Base-by-base conservation (phyloP, 139 green algal species). In the Trebouxia sp. region DNA sequence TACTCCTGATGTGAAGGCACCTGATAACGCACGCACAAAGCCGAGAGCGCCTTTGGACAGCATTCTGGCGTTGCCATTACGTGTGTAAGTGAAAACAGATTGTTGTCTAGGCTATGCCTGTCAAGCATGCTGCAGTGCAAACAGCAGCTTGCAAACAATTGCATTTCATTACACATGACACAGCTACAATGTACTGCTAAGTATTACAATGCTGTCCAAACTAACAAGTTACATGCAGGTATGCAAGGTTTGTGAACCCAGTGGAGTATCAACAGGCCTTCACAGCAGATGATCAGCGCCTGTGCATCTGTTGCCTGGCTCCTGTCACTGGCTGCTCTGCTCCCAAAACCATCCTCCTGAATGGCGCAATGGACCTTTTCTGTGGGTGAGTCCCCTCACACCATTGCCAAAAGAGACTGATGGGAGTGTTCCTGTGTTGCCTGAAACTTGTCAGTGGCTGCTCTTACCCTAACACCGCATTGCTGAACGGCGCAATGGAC, bases 381-480 rank as follows among this genome's bases (percentile, higher is more conserved):
- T 86, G 83, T 72, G 67, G 78, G 81, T 84, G 45, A 26, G 30
- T 56, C 8, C 65, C 39, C 1, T 48, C 26, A n/a, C n/a, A n/a
- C n/a, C n/a, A n/a, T n/a, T n/a, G n/a, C n/a, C n/a, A n/a, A n/a
- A n/a, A n/a, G n/a, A n/a, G n/a, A n/a, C n/a, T n/a, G n/a, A n/a
- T n/a, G n/a, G n/a, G n/a, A n/a, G n/a, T 93, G 47, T 95, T 90
- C 84, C 39, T 93, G 32, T 76, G 86, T 76, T 95, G 91, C 84
- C 55, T 78, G 42, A 82, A 82, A 75, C 6, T 45, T 30, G 86
- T 89, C 39, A 72, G 67, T 3, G 78, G 53, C 65, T 81, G 51
- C 43, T 47, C 38, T 5, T 42, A 80, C 78, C 78, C 87, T 1
- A 15, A 84, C 6, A 75, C 85, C 15, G 77, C 84, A 0, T 56